Conservation (phyloP, 371 early-diverging fungal genomes). For the Fennellomyces sp. region DNA sequence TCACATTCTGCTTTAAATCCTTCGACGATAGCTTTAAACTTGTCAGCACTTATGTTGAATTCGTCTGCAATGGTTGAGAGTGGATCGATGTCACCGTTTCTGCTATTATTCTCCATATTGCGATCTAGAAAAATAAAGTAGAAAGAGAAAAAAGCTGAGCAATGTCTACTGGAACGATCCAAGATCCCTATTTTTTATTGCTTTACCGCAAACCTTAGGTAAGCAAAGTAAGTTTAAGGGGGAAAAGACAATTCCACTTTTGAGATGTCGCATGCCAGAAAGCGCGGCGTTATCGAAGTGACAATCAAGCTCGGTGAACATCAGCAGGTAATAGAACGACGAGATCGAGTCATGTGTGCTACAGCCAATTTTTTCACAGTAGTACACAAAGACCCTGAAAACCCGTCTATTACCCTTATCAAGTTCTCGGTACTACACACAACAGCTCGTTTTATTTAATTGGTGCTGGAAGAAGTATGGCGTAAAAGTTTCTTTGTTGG, state of each 20-base stretch:
- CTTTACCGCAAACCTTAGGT: not conserved
- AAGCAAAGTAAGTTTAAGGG: not conserved
- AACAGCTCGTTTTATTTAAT: too few relatives aligned
- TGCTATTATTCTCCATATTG: not conserved
- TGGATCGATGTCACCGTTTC: not conserved
- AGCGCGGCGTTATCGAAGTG: too few relatives aligned
- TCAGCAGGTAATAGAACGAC: too few relatives aligned
- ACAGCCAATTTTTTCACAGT: too few relatives aligned
- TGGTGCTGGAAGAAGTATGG: too few relatives aligned
- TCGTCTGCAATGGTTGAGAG: not conserved
- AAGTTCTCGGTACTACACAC: too few relatives aligned
- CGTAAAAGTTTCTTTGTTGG: too few relatives aligned
- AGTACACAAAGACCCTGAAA: too few relatives aligned
- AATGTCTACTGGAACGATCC: not conserved
- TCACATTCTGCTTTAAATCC: conserved; percentile 54
- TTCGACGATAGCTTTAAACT: conserved; percentile 51
- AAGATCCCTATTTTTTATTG: not conserved
- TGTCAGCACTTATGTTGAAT: conserved; percentile 10
- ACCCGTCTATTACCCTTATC: too few relatives aligned
- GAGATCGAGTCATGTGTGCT: too few relatives aligned
- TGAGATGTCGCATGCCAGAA: not conserved
- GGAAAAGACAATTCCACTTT: not conserved
- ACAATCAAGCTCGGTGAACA: too few relatives aligned
- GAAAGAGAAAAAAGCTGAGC: not conserved
- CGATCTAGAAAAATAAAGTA: not conserved